Base-by-base conservation (phyloP, 805 yeast genomes). In the Candida broadrunensis region DNA sequence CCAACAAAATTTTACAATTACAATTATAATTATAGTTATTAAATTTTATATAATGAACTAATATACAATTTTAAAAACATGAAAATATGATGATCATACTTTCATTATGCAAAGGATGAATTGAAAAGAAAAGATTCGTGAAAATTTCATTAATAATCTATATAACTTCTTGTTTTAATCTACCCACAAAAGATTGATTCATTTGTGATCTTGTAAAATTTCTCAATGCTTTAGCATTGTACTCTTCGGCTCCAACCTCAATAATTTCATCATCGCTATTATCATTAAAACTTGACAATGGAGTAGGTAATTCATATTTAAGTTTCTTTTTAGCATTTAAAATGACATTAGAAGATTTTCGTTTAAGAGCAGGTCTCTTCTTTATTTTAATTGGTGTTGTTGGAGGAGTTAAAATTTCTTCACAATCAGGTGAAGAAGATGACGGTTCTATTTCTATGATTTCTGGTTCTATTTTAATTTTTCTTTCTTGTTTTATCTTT, bases 221-320 rank as follows among this genome's bases (percentile, higher is more conserved):
- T 23, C 36, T 39, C 29, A 48, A 41, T 15, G 33, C 29, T 8
- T 6, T 20, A 8, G 13, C 13, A 3, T 12, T 6, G 15, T 20
- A 33, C 4, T 37, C 35, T 12, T 19, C 30, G 3, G 16, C 8
- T 3, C 18, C 34, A 24, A 25, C 27, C n/a, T 41, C 40, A 7
- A 23, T 25, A 16, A 24, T 19, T 6, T 41, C 42, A 3, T 53
- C 62, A 14, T 49, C 43, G 25, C 15, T 19, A 9, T 41, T 41
- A 3, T 53, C 62, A 14, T 49, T 44, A 46, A 66, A 67, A 42
- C 70, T 63, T 31, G 67, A 53, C n/a, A 54, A 44, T 11, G 72
- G 72, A 27, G 70, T 58, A 1, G 67, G 65, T 25, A 63, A 46
- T 15, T 53, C 58, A 29, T 38, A 45, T 27, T 46, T 52, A 12